Percentiles rank a stretch among this genome's conserved stretches.
phyloP scores from a whole-genome alignment of 306 rosid genomes.

The Oemleria cerasiformis region DNA sequence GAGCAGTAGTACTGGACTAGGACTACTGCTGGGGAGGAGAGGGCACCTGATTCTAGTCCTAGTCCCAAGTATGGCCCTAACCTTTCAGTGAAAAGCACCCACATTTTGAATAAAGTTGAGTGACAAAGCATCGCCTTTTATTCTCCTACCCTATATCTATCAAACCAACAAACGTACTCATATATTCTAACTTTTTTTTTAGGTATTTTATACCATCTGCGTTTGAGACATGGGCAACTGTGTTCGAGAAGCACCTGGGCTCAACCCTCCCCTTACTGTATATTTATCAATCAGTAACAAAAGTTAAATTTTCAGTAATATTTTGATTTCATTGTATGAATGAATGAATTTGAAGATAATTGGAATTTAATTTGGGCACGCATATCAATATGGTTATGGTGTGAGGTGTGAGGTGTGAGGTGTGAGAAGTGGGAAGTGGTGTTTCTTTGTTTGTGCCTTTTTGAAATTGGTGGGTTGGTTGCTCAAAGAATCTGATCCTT shows the following conservation, averaged over 20 bases:
- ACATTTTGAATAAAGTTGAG: slow-evolving; percentile 57
- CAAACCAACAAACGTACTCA: background rate
- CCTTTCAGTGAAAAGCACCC: slow-evolving; percentile 52
- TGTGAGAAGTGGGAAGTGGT: background rate
- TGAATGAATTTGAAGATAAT: too few species aligned
- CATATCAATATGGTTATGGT: slow-evolving; percentile 27
- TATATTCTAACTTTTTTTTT: too few species aligned
- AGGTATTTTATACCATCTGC: too few species aligned
- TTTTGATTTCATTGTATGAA: too few species aligned
- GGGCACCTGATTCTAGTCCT: slow-evolving; percentile 67
- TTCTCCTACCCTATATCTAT: slow-evolving; percentile 10
- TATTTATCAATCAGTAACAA: too few species aligned
- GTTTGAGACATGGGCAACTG: background rate
- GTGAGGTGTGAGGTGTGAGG: background rate
- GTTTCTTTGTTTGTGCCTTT: background rate
- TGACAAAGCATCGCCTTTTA: slow-evolving; percentile 56
- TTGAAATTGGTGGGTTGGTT: slow-evolving; percentile 40
- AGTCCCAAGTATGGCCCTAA: slow-evolving; percentile 31
- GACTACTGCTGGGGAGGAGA: background rate
- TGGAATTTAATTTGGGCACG: slow-evolving; percentile 5
- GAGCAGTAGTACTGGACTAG: background rate
- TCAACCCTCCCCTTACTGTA: too few species aligned
- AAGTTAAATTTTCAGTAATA: too few species aligned
- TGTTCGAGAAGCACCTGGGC: background rate
- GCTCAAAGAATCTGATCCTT: slow-evolving; percentile 70